phyloP scores from a whole-genome alignment of 1,284 basidiomycete species.

The Irpex sp. region DNA sequence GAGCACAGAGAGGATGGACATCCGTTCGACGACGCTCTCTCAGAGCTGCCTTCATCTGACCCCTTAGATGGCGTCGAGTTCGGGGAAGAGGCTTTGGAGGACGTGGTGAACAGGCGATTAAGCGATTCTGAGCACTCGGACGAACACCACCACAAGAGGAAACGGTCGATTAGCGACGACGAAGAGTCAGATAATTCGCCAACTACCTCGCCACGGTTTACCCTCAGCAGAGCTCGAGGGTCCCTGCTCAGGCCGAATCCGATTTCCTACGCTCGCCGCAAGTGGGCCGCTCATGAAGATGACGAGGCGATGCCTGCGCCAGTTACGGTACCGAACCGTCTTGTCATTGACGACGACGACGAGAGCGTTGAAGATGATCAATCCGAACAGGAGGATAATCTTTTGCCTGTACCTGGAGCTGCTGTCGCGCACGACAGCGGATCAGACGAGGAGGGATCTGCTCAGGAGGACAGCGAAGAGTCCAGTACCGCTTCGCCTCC shows the following conservation, averaged over 20 bases:
- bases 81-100: constrained; percentile 13
- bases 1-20: constrained; percentile 17
- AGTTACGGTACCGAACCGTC: not conserved
- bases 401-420: not conserved
- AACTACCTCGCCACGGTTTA: constrained; percentile 15
- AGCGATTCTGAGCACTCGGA: constrained; percentile 3
- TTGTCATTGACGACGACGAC: not conserved
- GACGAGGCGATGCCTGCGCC: constrained; percentile 9
- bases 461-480: constrained; percentile 23
- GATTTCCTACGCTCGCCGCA: constrained; percentile 32
- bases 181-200: constrained; percentile 15
- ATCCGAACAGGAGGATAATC: not conserved
- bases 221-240: constrained; percentile 16
- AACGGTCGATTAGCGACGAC: constrained; percentile 12
- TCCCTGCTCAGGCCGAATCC: constrained; percentile 28
- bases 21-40: not conserved
- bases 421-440: not conserved
- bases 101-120: constrained; percentile 10
- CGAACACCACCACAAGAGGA: constrained; percentile 5
- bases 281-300: constrained; percentile 25
- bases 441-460: constrained; percentile 11
- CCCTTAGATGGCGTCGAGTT: constrained; percentile 3
- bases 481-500: constrained; percentile 36
- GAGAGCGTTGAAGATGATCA: constrained; percentile 7
- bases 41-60: constrained; percentile 3